These are phyloP conservation scores for Tremella fuciformis DNA, from an alignment of 768 basidiomycete genomes.

Conservation along the genomic window DNA sequence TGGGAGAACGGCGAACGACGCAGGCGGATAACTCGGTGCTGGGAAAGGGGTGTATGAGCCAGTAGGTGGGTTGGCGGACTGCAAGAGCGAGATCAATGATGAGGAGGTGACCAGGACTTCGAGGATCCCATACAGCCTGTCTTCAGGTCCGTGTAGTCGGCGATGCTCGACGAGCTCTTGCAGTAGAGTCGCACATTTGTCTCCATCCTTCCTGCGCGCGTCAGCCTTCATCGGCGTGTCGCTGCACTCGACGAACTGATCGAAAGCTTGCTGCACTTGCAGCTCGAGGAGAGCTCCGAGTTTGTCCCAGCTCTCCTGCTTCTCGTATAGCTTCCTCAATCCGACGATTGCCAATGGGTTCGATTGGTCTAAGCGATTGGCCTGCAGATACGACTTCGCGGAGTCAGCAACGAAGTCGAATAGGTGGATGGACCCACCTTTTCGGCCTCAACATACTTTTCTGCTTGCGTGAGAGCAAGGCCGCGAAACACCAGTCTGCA, in stretches of 20 bases:
- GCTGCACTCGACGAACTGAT: conserved; percentile 57
- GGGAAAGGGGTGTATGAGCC: conserved; percentile 42
- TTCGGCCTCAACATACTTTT: conserved; percentile 71
- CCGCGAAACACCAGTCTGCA: conserved; percentile 80
- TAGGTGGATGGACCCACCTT: conserved; percentile 60
- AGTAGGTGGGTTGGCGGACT: conserved; percentile 65
- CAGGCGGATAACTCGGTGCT: conserved; percentile 36
- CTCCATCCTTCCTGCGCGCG: conserved; percentile 63
- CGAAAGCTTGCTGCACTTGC: conserved; percentile 62
- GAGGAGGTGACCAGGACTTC: conserved; percentile 73
- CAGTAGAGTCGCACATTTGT: conserved; percentile 74
- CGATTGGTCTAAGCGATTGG: conserved; percentile 65
- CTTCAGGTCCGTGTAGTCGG: conserved; percentile 61
- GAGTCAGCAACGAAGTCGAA: conserved; percentile 3
- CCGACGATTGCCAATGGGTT: conserved; percentile 65
- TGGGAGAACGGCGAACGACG: conserved; percentile 60
- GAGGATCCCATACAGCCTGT: conserved; percentile 71
- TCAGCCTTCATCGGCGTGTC: background rate
- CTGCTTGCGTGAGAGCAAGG: conserved; percentile 72
- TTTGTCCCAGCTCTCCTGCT: conserved; percentile 29
- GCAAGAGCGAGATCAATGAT: conserved; percentile 62
- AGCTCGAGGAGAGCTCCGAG: conserved; percentile 54
- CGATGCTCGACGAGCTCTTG: conserved; percentile 71
- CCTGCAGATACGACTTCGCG: conserved; percentile 70
- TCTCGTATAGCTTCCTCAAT: conserved; percentile 45